Base-by-base conservation (phyloP, 2,329 filamentous ascomycete species). In the Metarhizium guizhouense region DNA sequence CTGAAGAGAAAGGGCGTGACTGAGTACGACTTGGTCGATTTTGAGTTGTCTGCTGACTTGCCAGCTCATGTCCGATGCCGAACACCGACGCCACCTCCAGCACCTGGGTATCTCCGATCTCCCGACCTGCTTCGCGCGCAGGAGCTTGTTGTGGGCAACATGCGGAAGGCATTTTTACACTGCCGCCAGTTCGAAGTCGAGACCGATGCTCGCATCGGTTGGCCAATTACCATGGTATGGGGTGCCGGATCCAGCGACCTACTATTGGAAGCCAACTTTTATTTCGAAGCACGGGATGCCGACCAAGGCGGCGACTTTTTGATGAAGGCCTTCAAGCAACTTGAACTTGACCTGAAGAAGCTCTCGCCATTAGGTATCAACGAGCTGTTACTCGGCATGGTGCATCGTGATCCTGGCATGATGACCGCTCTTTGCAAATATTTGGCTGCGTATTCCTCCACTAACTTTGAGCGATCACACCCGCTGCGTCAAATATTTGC, bases 1-100 rank as follows among this genome's bases (percentile, higher is more conserved):
- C 66, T 80, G 25, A 78, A 78, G 63, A 70, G 77, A 53, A 80
- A 80, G 60, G 77, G 77, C 36, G 76, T 79, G 29, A 78, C 77
- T 11, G 76, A 79, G 60, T 78, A 78, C 61, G 77, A 79, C 56
- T 70, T 80, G 59, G 69, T 76, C 49, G 74, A 76, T 60, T 74
- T 76, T 53, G 72, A 75, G 57, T 63, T 71, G 45, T 68, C 72
- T 14, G 69, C 71, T 53, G 70, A 76, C 57, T 66, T 76, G 20
- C 74, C 74, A 25, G 68, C 70, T 2, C 72, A 76, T 52, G 69
- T 76, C 34, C 71, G 72, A 60, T 76, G 74, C 53, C 72, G 74
- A 61, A 76, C 74, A 10, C 74, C 74, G 49, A 75, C 74, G 38
- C 74, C 74, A 40, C 73, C 73, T 10, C 72, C 72, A 14, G 68